Evolutionary conservation across 2,329 filamentous ascomycete species (phyloP).

Genomic region (Xylogone sp.): DNA sequence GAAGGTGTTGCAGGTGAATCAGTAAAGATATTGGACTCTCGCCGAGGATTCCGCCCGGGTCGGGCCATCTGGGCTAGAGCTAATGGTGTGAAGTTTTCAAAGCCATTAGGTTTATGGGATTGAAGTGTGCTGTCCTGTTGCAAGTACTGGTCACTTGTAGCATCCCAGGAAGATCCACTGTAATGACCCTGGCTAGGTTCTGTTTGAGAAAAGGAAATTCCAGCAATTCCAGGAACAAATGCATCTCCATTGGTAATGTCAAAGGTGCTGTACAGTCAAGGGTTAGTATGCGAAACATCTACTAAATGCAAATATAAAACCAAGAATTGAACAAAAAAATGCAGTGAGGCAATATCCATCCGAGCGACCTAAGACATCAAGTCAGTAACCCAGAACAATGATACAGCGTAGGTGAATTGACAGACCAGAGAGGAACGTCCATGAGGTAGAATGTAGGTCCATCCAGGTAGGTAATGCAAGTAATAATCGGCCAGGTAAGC

Average conservation of each 20-base stretch:
- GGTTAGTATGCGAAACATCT: slow-evolving; percentile 24
- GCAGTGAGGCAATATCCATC: slow-evolving; percentile 11
- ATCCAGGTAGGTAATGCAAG: not conserved
- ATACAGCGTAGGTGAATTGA: slow-evolving; percentile 1
- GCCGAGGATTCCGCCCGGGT: slow-evolving; percentile 12
- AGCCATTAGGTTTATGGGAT: slow-evolving; percentile 22
- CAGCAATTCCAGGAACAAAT: slow-evolving; percentile 20
- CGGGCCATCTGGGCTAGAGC: slow-evolving; percentile 17
- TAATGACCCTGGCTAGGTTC: slow-evolving; percentile 27
- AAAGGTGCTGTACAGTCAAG: slow-evolving; percentile 24
- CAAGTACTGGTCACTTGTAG: slow-evolving; percentile 29
- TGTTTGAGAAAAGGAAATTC: slow-evolving; percentile 29
- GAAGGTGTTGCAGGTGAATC: slow-evolving; percentile 16
- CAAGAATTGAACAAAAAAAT: slow-evolving; percentile 8
- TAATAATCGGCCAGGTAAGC: slow-evolving; percentile 6
- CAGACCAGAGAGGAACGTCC: slow-evolving; percentile 8
- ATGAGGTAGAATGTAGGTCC: slow-evolving; percentile 4
- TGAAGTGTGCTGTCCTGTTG: slow-evolving; percentile 20
- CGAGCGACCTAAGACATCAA: slow-evolving; percentile 9
- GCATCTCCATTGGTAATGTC: slow-evolving; percentile 16
- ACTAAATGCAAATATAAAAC: slow-evolving; percentile 7
- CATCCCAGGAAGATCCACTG: slow-evolving; percentile 26
- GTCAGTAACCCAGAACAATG: slow-evolving; percentile 13
- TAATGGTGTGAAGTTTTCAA: slow-evolving; percentile 16
- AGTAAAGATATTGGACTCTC: slow-evolving; percentile 11